Evolutionary conservation across 805 yeast species (phyloP).

Genomic region (Kregervanrija delftensis): DNA sequence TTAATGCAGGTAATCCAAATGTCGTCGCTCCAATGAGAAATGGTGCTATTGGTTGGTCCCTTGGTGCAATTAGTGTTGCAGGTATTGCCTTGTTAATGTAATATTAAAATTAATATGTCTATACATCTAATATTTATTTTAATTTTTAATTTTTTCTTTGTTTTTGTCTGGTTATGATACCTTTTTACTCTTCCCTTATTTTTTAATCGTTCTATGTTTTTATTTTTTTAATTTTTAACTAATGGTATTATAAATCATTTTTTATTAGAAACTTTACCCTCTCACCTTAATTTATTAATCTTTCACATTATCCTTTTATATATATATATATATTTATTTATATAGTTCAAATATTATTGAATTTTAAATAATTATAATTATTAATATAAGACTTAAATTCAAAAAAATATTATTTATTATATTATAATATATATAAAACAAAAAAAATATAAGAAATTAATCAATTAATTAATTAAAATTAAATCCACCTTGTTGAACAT

Average conservation of each 20-base stretch:
- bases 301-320: no score
- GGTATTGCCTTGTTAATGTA: constrained; percentile 16
- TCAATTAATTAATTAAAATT: constrained; percentile 31
- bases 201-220: neutral
- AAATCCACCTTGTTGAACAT: constrained; percentile 38
- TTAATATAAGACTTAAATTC: no score
- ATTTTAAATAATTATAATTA: no score
- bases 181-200: neutral
- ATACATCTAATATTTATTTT: constrained; percentile 26
- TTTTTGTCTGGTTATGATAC: no score
- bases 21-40: constrained; percentile 13
- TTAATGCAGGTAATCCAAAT: constrained; percentile 13
- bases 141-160: constrained; percentile 17
- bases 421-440: constrained; percentile 1
- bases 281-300: neutral
- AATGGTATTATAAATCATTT: no score
- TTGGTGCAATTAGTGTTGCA: constrained; percentile 14
- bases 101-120: neutral
- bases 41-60: constrained; percentile 18
- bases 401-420: neutral
- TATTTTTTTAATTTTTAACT: neutral
- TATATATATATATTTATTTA: no score
- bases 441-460: neutral
- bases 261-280: no score
- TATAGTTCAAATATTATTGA: no score